Conservation (phyloP, 1,284 basidiomycete species). For the Cerioporus squamosus region DNA sequence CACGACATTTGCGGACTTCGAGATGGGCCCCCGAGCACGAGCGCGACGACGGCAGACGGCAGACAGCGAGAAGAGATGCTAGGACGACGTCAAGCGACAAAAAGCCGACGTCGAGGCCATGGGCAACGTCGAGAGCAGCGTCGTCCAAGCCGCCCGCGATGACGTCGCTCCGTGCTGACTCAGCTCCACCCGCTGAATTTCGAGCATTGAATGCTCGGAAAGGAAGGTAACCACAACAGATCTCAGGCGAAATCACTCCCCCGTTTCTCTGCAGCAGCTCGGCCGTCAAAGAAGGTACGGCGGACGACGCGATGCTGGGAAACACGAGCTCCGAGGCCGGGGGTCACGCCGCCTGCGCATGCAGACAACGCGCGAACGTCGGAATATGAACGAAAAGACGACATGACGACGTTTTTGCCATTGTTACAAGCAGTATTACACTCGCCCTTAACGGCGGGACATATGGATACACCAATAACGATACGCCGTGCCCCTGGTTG, state of each 20-base stretch:
- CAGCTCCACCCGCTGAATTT: slow-evolving; percentile 4
- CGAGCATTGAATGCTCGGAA: slow-evolving; percentile 10
- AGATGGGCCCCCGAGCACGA: background rate
- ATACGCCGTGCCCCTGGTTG: background rate
- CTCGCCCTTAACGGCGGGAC: background rate
- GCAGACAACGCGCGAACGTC: too few species aligned
- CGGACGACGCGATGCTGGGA: too few species aligned
- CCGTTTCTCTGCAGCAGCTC: slow-evolving; percentile 7
- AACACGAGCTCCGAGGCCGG: too few species aligned
- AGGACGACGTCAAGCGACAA: slow-evolving; percentile 8
- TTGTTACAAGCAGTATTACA: slow-evolving; percentile 7
- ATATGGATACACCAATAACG: slow-evolving; percentile 12
- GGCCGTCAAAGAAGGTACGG: slow-evolving; percentile 9
- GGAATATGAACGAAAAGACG: too few species aligned
- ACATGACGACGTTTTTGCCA: slow-evolving; percentile 2
- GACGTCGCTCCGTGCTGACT: slow-evolving; percentile 15
- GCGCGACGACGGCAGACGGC: background rate
- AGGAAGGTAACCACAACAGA: slow-evolving; percentile 16
- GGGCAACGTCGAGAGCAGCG: background rate
- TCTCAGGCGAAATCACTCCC: slow-evolving; percentile 19
- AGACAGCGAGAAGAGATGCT: slow-evolving; percentile 1
- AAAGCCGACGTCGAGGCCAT: slow-evolving; percentile 2
- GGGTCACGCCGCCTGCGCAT: too few species aligned
- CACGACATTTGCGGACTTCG: background rate
- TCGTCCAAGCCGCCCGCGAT: slow-evolving; percentile 1